Percentiles rank a stretch among this genome's conserved stretches.
Conservation (phyloP, 371 early-diverging fungal genomes). For the Mucor piriformis region DNA sequence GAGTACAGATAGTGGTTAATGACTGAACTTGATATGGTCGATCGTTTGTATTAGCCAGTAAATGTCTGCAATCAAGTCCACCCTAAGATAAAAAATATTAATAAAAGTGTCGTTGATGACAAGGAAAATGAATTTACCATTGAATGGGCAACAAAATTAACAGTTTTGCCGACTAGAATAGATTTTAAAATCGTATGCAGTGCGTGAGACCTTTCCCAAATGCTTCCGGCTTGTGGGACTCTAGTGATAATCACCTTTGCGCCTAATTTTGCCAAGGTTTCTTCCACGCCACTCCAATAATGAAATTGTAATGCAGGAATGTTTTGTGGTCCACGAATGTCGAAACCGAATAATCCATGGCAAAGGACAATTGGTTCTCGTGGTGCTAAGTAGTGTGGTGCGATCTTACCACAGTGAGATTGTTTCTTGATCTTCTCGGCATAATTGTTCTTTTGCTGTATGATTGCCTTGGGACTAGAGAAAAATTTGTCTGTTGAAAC, state of each 20-base stretch:
- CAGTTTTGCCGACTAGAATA: conserved; percentile 55
- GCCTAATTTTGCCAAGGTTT: conserved; percentile 81
- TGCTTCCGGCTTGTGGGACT: conserved; percentile 81
- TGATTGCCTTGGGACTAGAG: conserved; percentile 3
- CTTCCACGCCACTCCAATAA: conserved; percentile 89
- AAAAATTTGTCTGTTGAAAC: conserved; percentile 18
- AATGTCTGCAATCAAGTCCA: conserved; percentile 87
- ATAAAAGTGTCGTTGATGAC: too few species aligned
- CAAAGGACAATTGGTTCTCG: conserved; percentile 85
- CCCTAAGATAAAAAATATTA: conserved; percentile 48
- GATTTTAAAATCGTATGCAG: conserved; percentile 69
- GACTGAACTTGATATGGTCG: conserved; percentile 69
- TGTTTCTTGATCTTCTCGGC: conserved; percentile 11
- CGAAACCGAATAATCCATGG: conserved; percentile 92
- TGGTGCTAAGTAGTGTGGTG: conserved; percentile 73
- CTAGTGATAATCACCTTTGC: conserved; percentile 81
- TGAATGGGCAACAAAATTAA: conserved; percentile 91
- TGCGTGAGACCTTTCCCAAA: conserved; percentile 78
- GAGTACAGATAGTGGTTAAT: conserved; percentile 89
- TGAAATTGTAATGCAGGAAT: conserved; percentile 85
- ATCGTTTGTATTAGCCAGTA: conserved; percentile 75
- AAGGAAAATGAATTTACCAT: too few species aligned
- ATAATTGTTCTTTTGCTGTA: not conserved
- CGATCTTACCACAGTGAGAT: conserved; percentile 47
- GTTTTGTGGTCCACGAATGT: conserved; percentile 74